A percentile compares a stretch with the other conserved stretches of the same genome.
Evolutionary conservation across 2,329 filamentous ascomycete genomes (phyloP).

Genomic region (Fusarium sp.): DNA sequence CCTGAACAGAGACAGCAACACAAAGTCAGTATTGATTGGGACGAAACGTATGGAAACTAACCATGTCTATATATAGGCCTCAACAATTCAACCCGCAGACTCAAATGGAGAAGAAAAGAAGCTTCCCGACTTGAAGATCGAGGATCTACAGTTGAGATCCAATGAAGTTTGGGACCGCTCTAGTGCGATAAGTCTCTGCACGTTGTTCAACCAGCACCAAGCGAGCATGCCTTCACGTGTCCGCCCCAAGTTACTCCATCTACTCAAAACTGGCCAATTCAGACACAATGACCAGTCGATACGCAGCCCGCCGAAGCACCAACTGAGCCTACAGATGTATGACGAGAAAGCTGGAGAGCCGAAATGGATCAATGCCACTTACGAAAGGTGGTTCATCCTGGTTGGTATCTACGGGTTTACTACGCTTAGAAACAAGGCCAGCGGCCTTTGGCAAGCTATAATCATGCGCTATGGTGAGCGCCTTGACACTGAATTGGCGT

Average conservation of each 20-base stretch:
- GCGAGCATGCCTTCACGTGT: not conserved
- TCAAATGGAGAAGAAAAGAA: not conserved
- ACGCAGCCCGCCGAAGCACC: not conserved
- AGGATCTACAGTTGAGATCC: not conserved
- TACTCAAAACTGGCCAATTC: not conserved
- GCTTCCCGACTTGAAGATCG: not conserved
- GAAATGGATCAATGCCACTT: not conserved
- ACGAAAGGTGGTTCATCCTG: conserved; percentile 5
- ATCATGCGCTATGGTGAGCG: not conserved
- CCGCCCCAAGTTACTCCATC: not conserved
- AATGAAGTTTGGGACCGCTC: not conserved
- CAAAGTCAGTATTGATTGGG: not conserved
- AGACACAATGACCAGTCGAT: not conserved
- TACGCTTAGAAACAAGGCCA: not conserved
- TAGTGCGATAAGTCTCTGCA: not conserved
- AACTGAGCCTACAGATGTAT: not conserved
- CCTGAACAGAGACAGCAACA: not conserved
- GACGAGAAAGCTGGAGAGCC: not conserved
- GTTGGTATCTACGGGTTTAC: not conserved
- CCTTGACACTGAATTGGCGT: not conserved
- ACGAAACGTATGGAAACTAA: not conserved
- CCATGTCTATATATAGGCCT: not conserved
- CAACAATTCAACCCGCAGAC: not conserved
- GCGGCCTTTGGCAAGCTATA: not conserved
- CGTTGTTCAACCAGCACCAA: not conserved